Evolutionary conservation across 495 filamentous ascomycete species (phyloP).

Genomic region (Neurospora hispaniola): DNA sequence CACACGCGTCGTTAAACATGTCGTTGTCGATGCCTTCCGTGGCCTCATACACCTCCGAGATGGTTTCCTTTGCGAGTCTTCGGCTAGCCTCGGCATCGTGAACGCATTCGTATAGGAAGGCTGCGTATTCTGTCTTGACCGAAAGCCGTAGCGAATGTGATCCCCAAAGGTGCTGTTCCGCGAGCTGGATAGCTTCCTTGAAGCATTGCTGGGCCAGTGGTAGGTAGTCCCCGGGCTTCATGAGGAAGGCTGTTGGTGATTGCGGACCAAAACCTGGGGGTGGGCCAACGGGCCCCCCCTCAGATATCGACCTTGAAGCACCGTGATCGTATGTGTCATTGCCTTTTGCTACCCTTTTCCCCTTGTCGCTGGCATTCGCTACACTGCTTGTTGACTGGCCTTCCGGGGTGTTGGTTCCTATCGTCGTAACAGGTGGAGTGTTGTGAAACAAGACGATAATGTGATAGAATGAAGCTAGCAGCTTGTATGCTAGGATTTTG

Average conservation of each 20-base stretch:
- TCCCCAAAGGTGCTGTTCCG: constrained; percentile 65
- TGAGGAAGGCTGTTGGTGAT: constrained; percentile 54
- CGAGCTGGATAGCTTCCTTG: constrained; percentile 61
- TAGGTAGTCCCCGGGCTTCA: constrained; percentile 74
- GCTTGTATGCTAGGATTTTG: constrained; percentile 80
- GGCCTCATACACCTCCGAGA: constrained; percentile 83
- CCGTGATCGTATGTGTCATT: constrained; percentile 14
- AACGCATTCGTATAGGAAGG: constrained; percentile 88
- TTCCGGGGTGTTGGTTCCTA: constrained; percentile 26
- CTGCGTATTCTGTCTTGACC: constrained; percentile 87
- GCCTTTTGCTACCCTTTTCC: constrained; percentile 32
- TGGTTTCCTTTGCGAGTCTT: constrained; percentile 66
- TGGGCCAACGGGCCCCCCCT: constrained; percentile 41
- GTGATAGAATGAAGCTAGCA: constrained; percentile 89
- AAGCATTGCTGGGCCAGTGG: constrained; percentile 73
- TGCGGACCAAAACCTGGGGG: constrained; percentile 40
- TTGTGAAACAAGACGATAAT: constrained; percentile 97
- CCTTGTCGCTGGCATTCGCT: constrained; percentile 28
- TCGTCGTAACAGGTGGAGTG: constrained; percentile 35
- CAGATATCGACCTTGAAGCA: constrained; percentile 5
- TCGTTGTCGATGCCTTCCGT: constrained; percentile 88
- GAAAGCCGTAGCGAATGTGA: constrained; percentile 84
- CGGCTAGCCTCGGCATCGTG: constrained; percentile 68
- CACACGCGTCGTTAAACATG: constrained; percentile 69
- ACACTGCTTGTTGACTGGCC: constrained; percentile 4